Evolutionary conservation across 495 filamentous ascomycete genomes (phyloP).

Genomic region (Usnea hakonensis): DNA sequence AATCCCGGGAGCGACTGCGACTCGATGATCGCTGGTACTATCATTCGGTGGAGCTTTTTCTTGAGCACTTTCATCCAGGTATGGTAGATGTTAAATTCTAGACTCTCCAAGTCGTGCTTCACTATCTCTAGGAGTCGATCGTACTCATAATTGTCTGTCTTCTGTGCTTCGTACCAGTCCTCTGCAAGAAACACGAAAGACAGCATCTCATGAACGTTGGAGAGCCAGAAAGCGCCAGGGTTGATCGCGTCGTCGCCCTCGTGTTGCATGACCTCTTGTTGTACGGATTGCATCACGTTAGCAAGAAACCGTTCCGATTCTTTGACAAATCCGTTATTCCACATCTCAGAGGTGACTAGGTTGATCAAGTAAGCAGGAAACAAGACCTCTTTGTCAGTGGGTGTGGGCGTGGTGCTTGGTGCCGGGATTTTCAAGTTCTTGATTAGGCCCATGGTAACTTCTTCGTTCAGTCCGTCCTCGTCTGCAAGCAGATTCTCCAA

Average conservation of each 20-base stretch:
- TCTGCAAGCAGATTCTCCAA: constrained; percentile 89
- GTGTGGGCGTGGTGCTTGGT: constrained; percentile 68
- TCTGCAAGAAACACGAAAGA: constrained; percentile 99
- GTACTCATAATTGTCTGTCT: constrained; percentile 98
- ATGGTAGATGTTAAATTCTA: constrained; percentile 99
- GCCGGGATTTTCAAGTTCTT: constrained; percentile 91
- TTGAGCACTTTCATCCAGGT: constrained; percentile 99
- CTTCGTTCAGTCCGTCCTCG: constrained; percentile 90
- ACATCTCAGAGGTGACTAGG: constrained; percentile 98
- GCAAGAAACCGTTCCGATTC: constrained; percentile 98
- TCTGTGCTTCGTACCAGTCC: constrained; percentile 99
- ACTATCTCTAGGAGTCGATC: constrained; percentile 96
- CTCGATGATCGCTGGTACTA: constrained; percentile 97
- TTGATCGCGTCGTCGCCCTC: constrained; percentile 97
- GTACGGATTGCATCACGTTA: constrained; percentile 99
- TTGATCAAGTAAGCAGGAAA: constrained; percentile 99
- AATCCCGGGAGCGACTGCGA: constrained; percentile 97
- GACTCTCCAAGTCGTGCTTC: constrained; percentile 95
- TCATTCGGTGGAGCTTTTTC: constrained; percentile 98
- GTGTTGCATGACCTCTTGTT: constrained; percentile 98
- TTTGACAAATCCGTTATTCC: constrained; percentile 99
- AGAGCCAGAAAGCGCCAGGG: constrained; percentile 96
- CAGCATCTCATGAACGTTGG: constrained; percentile 99
- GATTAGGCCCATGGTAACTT: constrained; percentile 92
- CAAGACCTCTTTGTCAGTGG: constrained; percentile 95